Evolutionary conservation across 2,329 filamentous ascomycete genomes (phyloP).

Genomic region (Aspergillus brasiliensis): DNA sequence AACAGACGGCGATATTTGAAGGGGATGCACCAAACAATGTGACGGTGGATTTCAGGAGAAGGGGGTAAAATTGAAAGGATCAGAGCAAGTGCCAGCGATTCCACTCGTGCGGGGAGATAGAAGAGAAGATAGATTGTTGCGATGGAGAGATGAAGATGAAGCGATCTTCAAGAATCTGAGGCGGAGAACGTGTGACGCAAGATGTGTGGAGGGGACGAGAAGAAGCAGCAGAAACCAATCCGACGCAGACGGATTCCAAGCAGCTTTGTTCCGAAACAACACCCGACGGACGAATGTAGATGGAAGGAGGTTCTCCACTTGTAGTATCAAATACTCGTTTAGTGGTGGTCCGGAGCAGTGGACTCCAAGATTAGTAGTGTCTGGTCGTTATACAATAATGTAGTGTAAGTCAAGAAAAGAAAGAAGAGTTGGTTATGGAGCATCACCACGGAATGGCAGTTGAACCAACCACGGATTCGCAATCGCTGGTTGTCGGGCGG

Average conservation of each 20-base stretch:
- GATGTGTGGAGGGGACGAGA: not conserved
- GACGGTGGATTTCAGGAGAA: slow-evolving; percentile 5
- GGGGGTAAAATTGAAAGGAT: not conserved
- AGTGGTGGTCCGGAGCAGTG: not conserved
- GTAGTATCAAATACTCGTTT: no score
- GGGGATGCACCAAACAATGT: slow-evolving; percentile 1
- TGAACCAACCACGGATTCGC: not conserved
- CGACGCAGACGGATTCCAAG: not conserved
- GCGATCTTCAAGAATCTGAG: slow-evolving; percentile 3
- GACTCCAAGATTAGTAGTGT: not conserved
- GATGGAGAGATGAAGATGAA: not conserved
- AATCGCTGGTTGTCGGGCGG: not conserved
- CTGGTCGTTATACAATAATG: not conserved
- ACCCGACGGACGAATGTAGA: not conserved
- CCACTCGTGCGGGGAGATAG: not conserved
- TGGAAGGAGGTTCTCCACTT: not conserved
- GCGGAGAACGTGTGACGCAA: slow-evolving; percentile 4
- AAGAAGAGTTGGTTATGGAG: not conserved
- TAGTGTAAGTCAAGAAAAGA: not conserved
- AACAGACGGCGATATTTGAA: slow-evolving; percentile 1
- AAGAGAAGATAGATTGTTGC: not conserved
- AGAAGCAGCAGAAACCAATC: slow-evolving; percentile 3
- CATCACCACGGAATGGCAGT: not conserved
- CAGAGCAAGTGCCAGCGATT: not conserved
- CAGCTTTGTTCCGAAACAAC: not conserved